Conservation (phyloP, 1,284 basidiomycete species). For the Boletus mariae region DNA sequence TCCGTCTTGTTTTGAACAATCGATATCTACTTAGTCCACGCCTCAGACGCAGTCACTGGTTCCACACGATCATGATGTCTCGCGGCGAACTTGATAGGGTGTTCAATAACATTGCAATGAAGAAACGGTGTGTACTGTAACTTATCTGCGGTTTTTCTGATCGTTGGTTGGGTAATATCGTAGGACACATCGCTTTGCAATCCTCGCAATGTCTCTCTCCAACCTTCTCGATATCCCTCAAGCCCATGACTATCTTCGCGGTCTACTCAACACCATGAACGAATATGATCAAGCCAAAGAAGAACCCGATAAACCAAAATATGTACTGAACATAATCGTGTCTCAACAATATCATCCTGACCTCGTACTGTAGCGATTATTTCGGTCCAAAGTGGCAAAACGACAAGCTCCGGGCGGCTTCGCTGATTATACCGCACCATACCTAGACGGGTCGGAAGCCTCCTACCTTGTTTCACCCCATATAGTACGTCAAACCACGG, state of each 20-base stretch:
- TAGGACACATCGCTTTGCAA: constrained; percentile 75
- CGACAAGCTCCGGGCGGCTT: constrained; percentile 48
- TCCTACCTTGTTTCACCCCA: constrained; percentile 76
- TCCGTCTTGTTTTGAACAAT: constrained; percentile 11
- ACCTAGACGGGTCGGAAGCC: constrained; percentile 57
- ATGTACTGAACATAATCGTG: constrained; percentile 44
- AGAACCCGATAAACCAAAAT: constrained; percentile 77
- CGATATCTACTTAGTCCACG: constrained; percentile 7
- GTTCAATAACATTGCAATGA: constrained; percentile 73
- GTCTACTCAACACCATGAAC: constrained; percentile 62
- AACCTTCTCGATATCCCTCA: constrained; percentile 76
- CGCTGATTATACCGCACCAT: constrained; percentile 58
- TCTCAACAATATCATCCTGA: constrained; percentile 7
- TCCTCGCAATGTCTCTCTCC: constrained; percentile 82
- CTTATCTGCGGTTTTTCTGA: background rate
- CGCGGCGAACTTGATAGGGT: constrained; percentile 66
- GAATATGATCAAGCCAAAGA: constrained; percentile 81
- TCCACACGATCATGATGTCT: constrained; percentile 80
- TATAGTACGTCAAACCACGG: constrained; percentile 46
- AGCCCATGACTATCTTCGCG: constrained; percentile 72
- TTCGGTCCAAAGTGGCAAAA: constrained; percentile 53
- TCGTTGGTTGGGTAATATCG: background rate
- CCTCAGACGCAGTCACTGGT: constrained; percentile 78
- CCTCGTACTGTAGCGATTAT: constrained; percentile 46
- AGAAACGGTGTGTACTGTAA: constrained; percentile 56